Evolutionary conservation across 306 rosid species (phyloP).

Genomic region (Purshia tridentata): DNA sequence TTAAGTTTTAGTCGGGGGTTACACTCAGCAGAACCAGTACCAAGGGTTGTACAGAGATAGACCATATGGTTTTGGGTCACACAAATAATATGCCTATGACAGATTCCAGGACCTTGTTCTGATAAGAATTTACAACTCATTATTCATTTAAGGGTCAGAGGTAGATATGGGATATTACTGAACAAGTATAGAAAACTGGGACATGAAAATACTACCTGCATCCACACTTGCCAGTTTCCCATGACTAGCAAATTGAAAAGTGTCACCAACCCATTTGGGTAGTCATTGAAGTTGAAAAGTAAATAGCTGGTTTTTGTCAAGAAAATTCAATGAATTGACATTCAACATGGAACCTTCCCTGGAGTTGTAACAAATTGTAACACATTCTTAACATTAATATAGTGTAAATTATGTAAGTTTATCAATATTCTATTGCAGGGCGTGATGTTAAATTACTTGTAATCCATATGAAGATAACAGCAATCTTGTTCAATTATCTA

Average conservation of each 20-base stretch:
- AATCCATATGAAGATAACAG: neutral
- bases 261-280: conserved; percentile 97
- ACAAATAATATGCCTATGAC: neutral
- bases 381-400: too few species aligned
- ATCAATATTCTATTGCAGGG: neutral
- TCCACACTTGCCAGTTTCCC: conserved; percentile 78
- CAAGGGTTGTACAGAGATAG: neutral
- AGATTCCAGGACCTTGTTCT: neutral
- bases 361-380: too few species aligned
- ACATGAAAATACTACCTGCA: conserved; percentile 75
- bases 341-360: conserved; percentile 6
- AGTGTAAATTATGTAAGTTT: neutral
- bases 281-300: conserved; percentile 91
- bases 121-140: neutral
- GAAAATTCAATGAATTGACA: conserved; percentile 34
- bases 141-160: too few species aligned
- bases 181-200: conserved; percentile 6
- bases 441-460: conserved; percentile 4
- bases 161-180: neutral
- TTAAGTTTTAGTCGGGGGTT: neutral
- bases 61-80: neutral
- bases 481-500: neutral
- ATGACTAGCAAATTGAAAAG: conserved; percentile 90
- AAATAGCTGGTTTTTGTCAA: conserved; percentile 79
- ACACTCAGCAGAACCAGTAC: neutral